A percentile compares a stretch with the other conserved stretches of the same genome.
Evolutionary conservation across 139 green algal species (phyloP).

Genomic region (Raphidocelis subcapitata): DNA sequence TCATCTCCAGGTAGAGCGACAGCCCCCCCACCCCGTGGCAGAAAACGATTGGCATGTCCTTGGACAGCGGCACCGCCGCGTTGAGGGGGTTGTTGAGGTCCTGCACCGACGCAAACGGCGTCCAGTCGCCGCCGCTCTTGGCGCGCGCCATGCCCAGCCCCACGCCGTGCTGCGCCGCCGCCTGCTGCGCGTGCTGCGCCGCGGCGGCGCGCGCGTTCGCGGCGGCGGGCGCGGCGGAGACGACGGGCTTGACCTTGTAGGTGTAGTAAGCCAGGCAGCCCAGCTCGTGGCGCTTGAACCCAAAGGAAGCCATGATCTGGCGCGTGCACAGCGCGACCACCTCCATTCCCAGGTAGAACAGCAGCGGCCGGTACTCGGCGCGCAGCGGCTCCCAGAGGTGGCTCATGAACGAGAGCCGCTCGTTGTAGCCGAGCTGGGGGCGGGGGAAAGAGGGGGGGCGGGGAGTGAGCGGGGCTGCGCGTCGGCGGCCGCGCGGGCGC

Average conservation of each 20-base stretch:
- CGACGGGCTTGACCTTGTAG: too few species aligned
- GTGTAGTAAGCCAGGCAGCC: conserved; percentile 7
- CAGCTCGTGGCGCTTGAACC: conserved; percentile 1
- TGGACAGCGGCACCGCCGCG: neutral
- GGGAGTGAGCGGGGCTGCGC: too few species aligned
- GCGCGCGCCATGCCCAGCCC: too few species aligned
- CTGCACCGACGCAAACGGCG: conserved; percentile 20
- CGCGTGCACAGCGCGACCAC: conserved; percentile 13
- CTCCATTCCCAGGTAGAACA: conserved; percentile 39
- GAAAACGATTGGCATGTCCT: conserved; percentile 35
- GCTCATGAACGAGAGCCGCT: conserved; percentile 26
- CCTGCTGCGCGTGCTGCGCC: too few species aligned
- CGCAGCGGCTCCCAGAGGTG: conserved; percentile 43
- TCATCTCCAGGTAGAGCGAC: conserved; percentile 30
- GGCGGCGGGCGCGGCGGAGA: too few species aligned
- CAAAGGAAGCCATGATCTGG: conserved; percentile 19
- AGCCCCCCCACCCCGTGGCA: conserved; percentile 46
- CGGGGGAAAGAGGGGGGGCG: too few species aligned
- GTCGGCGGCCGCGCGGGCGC: too few species aligned
- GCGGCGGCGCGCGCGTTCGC: too few species aligned
- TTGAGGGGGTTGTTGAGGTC: conserved; percentile 4
- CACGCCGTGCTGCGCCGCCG: too few species aligned
- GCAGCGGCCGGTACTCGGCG: conserved; percentile 31
- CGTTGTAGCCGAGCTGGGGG: conserved; percentile 7
- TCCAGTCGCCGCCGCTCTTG: conserved; percentile 12